Base-by-base conservation (phyloP, 164 flowering plant genomes). In the Akebia trifoliata region DNA sequence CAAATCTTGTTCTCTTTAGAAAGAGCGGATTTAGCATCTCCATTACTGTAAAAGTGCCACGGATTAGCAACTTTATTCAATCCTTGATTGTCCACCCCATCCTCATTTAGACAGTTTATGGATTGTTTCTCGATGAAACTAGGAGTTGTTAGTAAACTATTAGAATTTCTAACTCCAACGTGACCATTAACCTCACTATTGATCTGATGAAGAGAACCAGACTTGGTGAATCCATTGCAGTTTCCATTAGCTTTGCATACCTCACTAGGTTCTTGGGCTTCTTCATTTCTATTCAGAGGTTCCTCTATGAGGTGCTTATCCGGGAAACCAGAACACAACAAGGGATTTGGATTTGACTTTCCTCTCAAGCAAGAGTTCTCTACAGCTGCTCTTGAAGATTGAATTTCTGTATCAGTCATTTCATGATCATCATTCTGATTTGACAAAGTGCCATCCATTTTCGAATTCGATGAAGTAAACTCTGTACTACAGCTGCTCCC, bases 221-320 rank as follows among this genome's bases (percentile, higher is more conserved):
- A n/a, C 24, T 54, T 25, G 6, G 28, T 8, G 37, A 15, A 8
- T 38, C 44, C 56, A 52, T 56, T 57, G 50, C 50, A 57, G 50
- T 43, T n/a, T n/a, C n/a, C 26, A 12, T 39, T 26, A 39, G 26
- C 25, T 24, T 38, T 54, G 31, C 48, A 49, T 18, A 57, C 6
- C 26, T 30, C 12, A 49, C 35, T 37, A 43, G n/a, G 15, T 32
- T 56, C 63, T 61, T 32, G 28, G 20, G 10, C 8, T 44, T 43
- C 60, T 34, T 53, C 56, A 28, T 50, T 34, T 57, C 57, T 48
- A 29, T 38, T 54, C 25, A 20, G 18, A 20, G 31, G n/a, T 20
- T 10, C 12, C 44, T 14, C 7, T 11, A 17, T 11, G 3, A 14
- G 9, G 17, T 21, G 52, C 32, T 48, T 48, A 30, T 48, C 52